These are phyloP conservation scores for Pichia manshurica DNA, from an alignment of 805 yeast genomes.

Conservation along the genomic window DNA sequence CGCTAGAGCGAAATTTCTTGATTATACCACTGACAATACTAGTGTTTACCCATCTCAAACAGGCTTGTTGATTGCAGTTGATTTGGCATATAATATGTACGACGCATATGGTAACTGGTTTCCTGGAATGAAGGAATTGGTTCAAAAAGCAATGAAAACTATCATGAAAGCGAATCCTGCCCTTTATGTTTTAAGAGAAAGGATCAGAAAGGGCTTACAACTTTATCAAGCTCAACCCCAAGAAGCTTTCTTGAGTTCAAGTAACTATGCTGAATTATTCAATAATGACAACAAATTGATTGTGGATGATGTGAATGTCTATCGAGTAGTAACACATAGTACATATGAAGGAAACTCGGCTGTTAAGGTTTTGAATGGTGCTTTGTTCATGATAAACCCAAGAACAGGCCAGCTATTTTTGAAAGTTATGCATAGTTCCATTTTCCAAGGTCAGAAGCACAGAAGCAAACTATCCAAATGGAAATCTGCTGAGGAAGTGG, in stretches of 20 bases:
- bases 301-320: conserved; percentile 91
- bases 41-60: conserved; percentile 90
- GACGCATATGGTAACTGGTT: conserved; percentile 98
- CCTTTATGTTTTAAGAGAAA: conserved; percentile 80
- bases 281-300: conserved; percentile 78
- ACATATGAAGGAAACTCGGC: conserved; percentile 91
- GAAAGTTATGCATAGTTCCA: conserved; percentile 87
- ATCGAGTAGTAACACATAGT: conserved; percentile 84
- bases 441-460: conserved; percentile 96
- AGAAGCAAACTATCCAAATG: conserved; percentile 91
- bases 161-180: conserved; percentile 96
- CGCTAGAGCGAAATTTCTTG: conserved; percentile 86
- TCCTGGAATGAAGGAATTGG: conserved; percentile 83
- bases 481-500: conserved; percentile 98
- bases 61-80: conserved; percentile 86
- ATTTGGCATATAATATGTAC: conserved; percentile 90
- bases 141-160: conserved; percentile 88
- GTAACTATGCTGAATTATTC: conserved; percentile 85
- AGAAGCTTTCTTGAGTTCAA: conserved; percentile 83
- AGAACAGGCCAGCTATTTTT: conserved; percentile 84
- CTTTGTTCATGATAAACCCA: conserved; percentile 84
- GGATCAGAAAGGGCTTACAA: conserved; percentile 90
- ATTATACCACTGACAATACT: conserved; percentile 82
- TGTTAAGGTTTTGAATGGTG: conserved; percentile 91
- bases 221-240: conserved; percentile 90